Percentiles rank a stretch among this genome's conserved stretches.
Conservation (phyloP, 2,329 filamentous ascomycete species). For the Cladorrhinum sp. region DNA sequence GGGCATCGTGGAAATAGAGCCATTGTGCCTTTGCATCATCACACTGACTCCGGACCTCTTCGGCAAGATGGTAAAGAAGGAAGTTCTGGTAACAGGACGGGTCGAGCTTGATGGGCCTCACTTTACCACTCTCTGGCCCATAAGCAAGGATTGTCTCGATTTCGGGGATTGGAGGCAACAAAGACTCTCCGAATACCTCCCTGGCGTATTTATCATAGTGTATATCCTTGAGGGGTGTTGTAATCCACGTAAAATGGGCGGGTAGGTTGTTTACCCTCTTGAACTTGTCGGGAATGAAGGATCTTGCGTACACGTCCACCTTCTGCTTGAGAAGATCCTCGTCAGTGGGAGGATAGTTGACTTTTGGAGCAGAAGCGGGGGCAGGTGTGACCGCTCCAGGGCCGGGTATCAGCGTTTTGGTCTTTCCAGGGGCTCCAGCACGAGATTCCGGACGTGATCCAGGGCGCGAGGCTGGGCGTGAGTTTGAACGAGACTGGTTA, state of each 20-base stretch:
- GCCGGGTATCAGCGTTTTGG: background rate
- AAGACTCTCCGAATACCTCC: conserved; percentile 2
- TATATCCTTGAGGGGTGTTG: conserved; percentile 3
- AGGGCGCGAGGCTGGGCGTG: too few species aligned
- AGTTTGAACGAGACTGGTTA: too few species aligned
- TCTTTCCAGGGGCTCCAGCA: background rate
- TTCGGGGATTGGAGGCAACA: conserved; percentile 8
- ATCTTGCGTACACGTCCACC: conserved; percentile 23
- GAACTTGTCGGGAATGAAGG: conserved; percentile 20
- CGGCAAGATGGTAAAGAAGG: conserved; percentile 19
- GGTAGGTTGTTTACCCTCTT: conserved; percentile 17
- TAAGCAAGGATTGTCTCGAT: background rate
- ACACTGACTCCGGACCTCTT: conserved; percentile 18
- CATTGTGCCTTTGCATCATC: conserved; percentile 20
- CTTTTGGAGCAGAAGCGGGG: background rate
- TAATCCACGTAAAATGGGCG: conserved; percentile 1
- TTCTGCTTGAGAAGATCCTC: conserved; percentile 4
- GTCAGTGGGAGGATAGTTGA: background rate
- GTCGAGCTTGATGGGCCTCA: background rate
- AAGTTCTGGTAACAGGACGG: conserved; percentile 19
- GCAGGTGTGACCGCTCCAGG: background rate
- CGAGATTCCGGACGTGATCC: background rate
- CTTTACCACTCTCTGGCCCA: background rate
- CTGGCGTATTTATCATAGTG: conserved; percentile 11
- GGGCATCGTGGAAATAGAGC: conserved; percentile 21